phyloP scores from a whole-genome alignment of 768 basidiomycete species.

The Russula lepida region DNA sequence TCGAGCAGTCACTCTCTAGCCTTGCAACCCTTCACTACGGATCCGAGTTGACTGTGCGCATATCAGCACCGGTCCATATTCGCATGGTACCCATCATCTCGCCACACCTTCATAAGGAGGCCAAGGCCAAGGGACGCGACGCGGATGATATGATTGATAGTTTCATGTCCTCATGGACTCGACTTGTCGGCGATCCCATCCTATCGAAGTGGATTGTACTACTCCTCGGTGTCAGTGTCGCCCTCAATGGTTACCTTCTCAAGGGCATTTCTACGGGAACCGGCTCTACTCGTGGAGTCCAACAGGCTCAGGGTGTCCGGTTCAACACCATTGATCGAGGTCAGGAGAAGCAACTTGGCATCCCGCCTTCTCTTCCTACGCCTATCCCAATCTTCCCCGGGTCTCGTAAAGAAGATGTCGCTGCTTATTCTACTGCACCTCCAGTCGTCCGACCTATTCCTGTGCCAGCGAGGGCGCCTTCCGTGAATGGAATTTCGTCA shows the following conservation, averaged over 20 bases:
- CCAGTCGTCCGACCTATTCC: constrained; percentile 20
- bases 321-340: constrained; percentile 15
- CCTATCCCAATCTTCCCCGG: background rate
- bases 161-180: constrained; percentile 88
- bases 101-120: constrained; percentile 20
- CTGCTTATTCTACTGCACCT: constrained; percentile 12
- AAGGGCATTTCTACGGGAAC: constrained; percentile 67
- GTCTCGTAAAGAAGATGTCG: background rate
- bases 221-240: constrained; percentile 74
- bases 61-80: constrained; percentile 53
- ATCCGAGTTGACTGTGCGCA: constrained; percentile 45
- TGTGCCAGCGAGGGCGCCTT: constrained; percentile 20
- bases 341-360: constrained; percentile 9
- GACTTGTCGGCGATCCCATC: constrained; percentile 88
- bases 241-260: constrained; percentile 87
- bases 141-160: constrained; percentile 57
- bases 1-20: constrained; percentile 38
- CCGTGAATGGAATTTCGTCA: constrained; percentile 31
- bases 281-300: constrained; percentile 25
- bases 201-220: constrained; percentile 93
- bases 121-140: constrained; percentile 2
- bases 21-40: constrained; percentile 28
- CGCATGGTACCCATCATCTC: constrained; percentile 33
- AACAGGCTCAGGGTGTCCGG: constrained; percentile 20
- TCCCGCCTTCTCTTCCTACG: constrained; percentile 2